Percentiles rank a stretch among this genome's conserved stretches.
phyloP scores from a whole-genome alignment of 2,329 filamentous ascomycete genomes.

The Zymoseptoria ardabiliae region DNA sequence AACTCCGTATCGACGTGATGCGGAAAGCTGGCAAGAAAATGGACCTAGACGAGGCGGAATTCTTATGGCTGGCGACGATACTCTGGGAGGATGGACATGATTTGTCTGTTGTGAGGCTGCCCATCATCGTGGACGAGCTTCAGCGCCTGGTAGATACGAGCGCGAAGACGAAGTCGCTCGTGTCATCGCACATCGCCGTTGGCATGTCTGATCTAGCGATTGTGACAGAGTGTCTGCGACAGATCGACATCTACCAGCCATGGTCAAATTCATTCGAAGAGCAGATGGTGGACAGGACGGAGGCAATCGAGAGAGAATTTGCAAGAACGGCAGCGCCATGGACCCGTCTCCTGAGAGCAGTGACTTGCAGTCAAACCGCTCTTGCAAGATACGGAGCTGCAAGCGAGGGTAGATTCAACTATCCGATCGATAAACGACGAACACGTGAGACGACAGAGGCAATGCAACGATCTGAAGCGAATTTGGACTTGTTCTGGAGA shows the following conservation, averaged over 20 bases:
- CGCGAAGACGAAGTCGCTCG: constrained; percentile 1
- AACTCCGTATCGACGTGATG: background rate
- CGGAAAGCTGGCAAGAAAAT: background rate
- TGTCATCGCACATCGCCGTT: constrained; percentile 7
- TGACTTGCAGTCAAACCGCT: constrained; percentile 1
- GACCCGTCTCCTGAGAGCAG: background rate
- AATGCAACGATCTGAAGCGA: constrained; percentile 5
- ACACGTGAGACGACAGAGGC: constrained; percentile 9
- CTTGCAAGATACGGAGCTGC: constrained; percentile 3
- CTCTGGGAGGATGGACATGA: constrained; percentile 29
- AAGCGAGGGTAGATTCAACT: constrained; percentile 1
- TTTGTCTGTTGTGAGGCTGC: constrained; percentile 17
- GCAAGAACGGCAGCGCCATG: constrained; percentile 8
- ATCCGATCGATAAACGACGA: constrained; percentile 6
- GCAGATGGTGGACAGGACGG: constrained; percentile 18
- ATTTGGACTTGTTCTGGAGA: constrained; percentile 8
- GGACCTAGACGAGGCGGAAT: background rate
- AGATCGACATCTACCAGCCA: constrained; percentile 44
- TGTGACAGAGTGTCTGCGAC: constrained; percentile 37
- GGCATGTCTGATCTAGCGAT: constrained; percentile 43
- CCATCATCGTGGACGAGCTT: constrained; percentile 42
- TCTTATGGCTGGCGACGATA: constrained; percentile 2
- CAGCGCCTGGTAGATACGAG: constrained; percentile 34
- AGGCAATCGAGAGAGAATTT: constrained; percentile 15
- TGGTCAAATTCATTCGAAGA: constrained; percentile 40